Evolutionary conservation across 768 basidiomycete genomes (phyloP), one percentile per base, ranked within the genome.

Genomic region (Amanita brunnescens): DNA sequence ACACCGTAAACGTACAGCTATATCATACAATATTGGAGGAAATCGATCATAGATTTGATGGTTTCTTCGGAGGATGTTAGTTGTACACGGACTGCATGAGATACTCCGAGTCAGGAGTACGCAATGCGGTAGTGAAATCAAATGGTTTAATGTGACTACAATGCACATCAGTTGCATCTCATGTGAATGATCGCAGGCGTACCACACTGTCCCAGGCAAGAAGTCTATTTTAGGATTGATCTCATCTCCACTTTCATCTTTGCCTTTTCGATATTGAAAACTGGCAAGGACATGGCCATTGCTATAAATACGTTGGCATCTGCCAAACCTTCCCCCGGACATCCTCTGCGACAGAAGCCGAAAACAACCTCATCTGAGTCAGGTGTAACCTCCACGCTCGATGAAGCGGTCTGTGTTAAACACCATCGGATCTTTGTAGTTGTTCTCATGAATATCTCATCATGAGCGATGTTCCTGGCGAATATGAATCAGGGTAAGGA

Each of bases 181-280:
- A 12, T 20, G 41, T 4, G 23, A 26, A 18, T 42, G 9, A 24
- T n/a, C 9, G 9, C 23, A 4, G 23, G 30, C 47, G 6, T 21
- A 34, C 47, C 32, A 47, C 6, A 40, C 39, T 40, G 39, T 40
- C 10, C 39, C 39, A 4, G 39, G 5, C 20, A 8, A 12, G 60
- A 67, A 72, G 0, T 63, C 57, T 8, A 67, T 57, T 10, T 61
- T 56, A 0, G 71, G 70, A 24, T 65, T 66, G n/a, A 72, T 62
- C 52, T 71, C 67, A 13, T 62, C 53, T 5, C 73, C 70, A 45
- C 62, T 54, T 18, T 49, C 55, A 38, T 69, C 68, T 4, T 62
- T 37, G 67, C 64, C 53, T 70, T 72, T 2, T 56, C 54, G 30
- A 76, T 69, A n/a, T 66, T 53, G 47, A 76, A 70, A 5, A 63